Evolutionary conservation across 2,329 filamentous ascomycete genomes (phyloP), one percentile per base, ranked within the genome.

Genomic region (Sarocladiaceae sp.): DNA sequence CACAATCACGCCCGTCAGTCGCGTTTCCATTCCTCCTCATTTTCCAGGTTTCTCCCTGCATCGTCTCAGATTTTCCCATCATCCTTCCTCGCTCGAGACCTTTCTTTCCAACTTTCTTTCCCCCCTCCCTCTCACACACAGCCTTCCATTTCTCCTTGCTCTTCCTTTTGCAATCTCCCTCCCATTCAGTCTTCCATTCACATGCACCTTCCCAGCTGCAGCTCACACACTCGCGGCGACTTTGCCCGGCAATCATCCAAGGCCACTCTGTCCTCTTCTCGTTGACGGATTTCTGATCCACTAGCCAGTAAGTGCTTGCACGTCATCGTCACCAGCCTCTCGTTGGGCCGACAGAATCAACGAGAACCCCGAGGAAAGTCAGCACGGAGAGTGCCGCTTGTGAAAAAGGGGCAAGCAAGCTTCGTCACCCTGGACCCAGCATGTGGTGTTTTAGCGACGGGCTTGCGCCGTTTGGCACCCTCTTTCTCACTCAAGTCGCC

Each of bases 401-500:
- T 9, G 19, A 24, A 29, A 41, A 27, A 41, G 37, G 37, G 37
- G 37, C 37, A 13, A 41, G 12, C 7, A n/a, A n/a, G n/a, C n/a
- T n/a, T n/a, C n/a, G n/a, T n/a, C n/a, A n/a, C n/a, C n/a, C n/a
- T n/a, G n/a, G n/a, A n/a, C n/a, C n/a, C n/a, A n/a, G n/a, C n/a
- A n/a, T n/a, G n/a, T n/a, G n/a, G n/a, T n/a, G n/a, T n/a, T n/a
- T n/a, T n/a, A n/a, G n/a, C n/a, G n/a, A 11, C 11, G 34, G 19
- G 29, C 23, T 41, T 41, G 37, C 37, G 37, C 37, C n/a, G n/a
- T n/a, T n/a, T n/a, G n/a, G n/a, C n/a, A n/a, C n/a, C n/a, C n/a
- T n/a, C n/a, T n/a, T n/a, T n/a, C n/a, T n/a, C 21, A 21, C 23
- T 15, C 26, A 29, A 41, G 37, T 29, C 15, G 37, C 51, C 46